These are phyloP conservation scores for Massarina eburnea DNA, from an alignment of 2,329 filamentous ascomycete species.

Conservation along the genomic window DNA sequence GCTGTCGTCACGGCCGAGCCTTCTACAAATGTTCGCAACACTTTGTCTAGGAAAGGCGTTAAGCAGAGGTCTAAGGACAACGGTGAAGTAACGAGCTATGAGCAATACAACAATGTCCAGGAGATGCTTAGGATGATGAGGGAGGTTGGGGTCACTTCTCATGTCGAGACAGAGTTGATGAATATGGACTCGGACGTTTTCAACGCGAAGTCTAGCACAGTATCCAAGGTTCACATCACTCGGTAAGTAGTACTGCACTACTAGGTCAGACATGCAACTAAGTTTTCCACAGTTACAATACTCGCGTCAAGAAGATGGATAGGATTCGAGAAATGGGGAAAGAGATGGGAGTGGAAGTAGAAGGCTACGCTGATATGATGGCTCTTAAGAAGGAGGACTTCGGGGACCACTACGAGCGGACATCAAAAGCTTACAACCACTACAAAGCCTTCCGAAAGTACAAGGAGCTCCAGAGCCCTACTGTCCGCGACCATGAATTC, in stretches of 20 bases:
- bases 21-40: too few species aligned
- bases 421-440: too few species aligned
- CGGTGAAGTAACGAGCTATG: not conserved
- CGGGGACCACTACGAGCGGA: too few species aligned
- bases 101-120: not conserved
- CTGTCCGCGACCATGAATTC: too few species aligned
- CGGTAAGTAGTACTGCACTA: not conserved
- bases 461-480: too few species aligned
- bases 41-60: too few species aligned
- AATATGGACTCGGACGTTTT: not conserved
- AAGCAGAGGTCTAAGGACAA: not conserved
- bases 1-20: not conserved
- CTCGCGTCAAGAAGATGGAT: too few species aligned
- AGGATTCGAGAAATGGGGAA: too few species aligned
- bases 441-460: not conserved
- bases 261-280: not conserved
- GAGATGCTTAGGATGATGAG: not conserved
- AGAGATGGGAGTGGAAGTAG: too few species aligned
- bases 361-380: too few species aligned
- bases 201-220: not conserved
- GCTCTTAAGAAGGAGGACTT: too few species aligned
- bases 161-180: not conserved
- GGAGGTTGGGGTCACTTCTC: not conserved
- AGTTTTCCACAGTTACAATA: too few species aligned
- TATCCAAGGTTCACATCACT: not conserved